phyloP scores from a whole-genome alignment of 768 basidiomycete genomes.

The Leccinellum rugosiceps region DNA sequence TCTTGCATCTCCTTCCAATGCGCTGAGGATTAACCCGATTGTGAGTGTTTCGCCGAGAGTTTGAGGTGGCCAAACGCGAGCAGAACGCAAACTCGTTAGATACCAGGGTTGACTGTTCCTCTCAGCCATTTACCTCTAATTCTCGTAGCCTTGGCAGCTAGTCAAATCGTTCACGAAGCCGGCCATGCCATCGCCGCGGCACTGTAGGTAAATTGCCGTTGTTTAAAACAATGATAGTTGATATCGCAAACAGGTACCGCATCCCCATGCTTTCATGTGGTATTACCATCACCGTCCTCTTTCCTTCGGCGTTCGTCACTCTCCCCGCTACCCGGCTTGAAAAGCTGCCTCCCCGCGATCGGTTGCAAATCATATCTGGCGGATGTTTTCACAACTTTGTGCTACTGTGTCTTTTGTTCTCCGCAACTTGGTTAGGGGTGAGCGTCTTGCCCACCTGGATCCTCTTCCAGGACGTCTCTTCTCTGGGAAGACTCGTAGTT shows the following conservation, averaged over 20 bases:
- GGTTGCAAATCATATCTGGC: slow-evolving; percentile 62
- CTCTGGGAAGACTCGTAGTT: slow-evolving; percentile 53
- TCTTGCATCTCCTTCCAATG: not conserved
- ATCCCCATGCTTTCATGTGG: slow-evolving; percentile 63
- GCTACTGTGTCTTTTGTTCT: slow-evolving; percentile 48
- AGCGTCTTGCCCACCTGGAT: slow-evolving; percentile 28
- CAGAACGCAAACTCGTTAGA: slow-evolving; percentile 38
- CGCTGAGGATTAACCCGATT: slow-evolving; percentile 25
- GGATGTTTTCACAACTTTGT: slow-evolving; percentile 80
- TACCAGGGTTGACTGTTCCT: slow-evolving; percentile 82
- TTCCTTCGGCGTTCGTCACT: slow-evolving; percentile 76
- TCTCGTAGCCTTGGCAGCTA: slow-evolving; percentile 54
- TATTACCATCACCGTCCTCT: slow-evolving; percentile 52
- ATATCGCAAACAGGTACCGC: slow-evolving; percentile 47
- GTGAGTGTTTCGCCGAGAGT: slow-evolving; percentile 21
- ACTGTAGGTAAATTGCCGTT: slow-evolving; percentile 44
- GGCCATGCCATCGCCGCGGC: slow-evolving; percentile 80
- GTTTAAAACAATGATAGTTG: not conserved
- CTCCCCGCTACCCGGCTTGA: slow-evolving; percentile 46
- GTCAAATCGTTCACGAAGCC: slow-evolving; percentile 74
- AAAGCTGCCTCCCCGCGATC: slow-evolving; percentile 37
- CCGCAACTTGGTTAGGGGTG: slow-evolving; percentile 33
- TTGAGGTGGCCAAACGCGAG: not conserved
- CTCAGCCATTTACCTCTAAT: slow-evolving; percentile 67
- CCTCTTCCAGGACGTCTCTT: slow-evolving; percentile 52